A percentile compares a stretch with the other conserved stretches of the same genome.
phyloP scores from a whole-genome alignment of 495 filamentous ascomycete genomes.

The Neurospora discreta region DNA sequence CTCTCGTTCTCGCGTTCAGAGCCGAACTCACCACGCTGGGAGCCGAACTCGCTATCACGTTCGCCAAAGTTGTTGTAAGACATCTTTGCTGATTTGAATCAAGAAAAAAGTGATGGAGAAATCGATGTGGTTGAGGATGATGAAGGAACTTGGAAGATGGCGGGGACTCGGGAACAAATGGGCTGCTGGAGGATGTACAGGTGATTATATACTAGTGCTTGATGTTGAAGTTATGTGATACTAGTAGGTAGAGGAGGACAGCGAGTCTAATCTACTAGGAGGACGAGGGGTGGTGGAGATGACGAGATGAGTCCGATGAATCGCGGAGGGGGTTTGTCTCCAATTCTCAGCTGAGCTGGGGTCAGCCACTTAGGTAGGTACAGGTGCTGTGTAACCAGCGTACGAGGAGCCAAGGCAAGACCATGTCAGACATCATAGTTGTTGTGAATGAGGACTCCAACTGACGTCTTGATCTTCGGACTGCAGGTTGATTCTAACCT shows the following conservation, averaged over 20 bases:
- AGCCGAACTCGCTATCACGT: neutral
- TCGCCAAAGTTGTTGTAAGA: neutral
- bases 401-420: neutral
- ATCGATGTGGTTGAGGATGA: neutral
- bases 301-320: neutral
- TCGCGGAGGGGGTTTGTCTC: neutral
- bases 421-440: neutral
- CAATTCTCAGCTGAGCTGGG: neutral
- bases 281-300: neutral
- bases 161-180: neutral
- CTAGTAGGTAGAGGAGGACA: neutral
- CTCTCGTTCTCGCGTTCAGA: neutral
- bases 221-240: neutral
- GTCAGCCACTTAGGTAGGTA: neutral
- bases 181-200: neutral
- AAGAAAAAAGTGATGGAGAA: neutral
- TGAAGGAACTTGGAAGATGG: neutral
- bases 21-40: neutral
- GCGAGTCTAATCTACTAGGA: neutral
- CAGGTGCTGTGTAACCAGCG: neutral
- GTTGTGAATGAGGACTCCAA: neutral
- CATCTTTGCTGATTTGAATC: neutral
- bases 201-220: neutral
- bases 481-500: neutral
- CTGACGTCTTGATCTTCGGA: neutral